A percentile compares a stretch with the other conserved stretches of the same genome.
Evolutionary conservation across 225 moss, liverwort and hornwort genomes (phyloP).

Genomic region (Bryoerythrophyllum caledonicum): DNA sequence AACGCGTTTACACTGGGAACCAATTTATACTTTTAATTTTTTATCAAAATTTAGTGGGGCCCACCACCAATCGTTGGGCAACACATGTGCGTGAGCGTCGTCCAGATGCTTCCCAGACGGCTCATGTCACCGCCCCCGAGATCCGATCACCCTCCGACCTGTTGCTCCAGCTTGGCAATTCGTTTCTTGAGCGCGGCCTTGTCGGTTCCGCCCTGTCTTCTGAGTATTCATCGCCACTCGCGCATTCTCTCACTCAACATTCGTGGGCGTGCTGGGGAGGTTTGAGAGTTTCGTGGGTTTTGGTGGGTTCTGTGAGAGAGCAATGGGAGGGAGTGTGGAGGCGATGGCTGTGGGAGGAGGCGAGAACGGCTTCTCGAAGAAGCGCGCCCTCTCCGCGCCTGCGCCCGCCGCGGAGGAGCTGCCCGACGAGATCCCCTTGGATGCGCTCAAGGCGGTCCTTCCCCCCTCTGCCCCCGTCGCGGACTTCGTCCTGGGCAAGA

Average conservation of each 20-base stretch:
- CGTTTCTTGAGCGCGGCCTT: no score
- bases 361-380: not conserved
- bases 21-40: no score
- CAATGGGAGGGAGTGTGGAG: constrained; percentile 17
- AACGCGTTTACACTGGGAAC: no score
- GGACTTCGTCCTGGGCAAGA: constrained; percentile 65
- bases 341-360: not conserved
- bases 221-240: not conserved
- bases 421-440: constrained; percentile 34
- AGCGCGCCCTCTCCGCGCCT: not conserved
- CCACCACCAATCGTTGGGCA: no score
- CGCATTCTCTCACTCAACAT: not conserved
- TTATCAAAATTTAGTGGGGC: no score
- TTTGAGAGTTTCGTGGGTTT: not conserved
- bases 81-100: no score
- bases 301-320: not conserved
- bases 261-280: no score
- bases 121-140: not conserved
- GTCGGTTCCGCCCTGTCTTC: not conserved
- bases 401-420: constrained; percentile 12
- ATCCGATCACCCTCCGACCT: not conserved
- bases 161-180: no score
- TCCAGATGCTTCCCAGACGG: not conserved
- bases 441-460: constrained; percentile 26
- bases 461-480: not conserved